Evolutionary conservation across 2,329 filamentous ascomycete genomes (phyloP).

Genomic region (Clonostachys solani): DNA sequence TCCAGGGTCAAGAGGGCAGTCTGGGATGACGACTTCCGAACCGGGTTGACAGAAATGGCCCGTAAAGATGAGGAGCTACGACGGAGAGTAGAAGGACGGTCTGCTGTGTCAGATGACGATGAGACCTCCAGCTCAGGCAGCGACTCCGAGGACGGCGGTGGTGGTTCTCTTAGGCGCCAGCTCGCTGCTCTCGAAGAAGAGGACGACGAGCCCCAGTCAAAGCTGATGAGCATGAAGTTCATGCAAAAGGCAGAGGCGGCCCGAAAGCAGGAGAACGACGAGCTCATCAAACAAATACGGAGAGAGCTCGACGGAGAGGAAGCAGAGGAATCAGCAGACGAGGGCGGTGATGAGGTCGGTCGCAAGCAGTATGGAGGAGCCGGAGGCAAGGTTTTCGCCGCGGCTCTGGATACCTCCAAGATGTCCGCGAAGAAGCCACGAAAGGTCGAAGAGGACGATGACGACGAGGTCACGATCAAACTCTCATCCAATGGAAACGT

Average conservation of each 20-base stretch:
- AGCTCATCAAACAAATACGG: slow-evolving; percentile 64
- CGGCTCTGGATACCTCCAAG: slow-evolving; percentile 19
- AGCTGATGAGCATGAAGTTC: slow-evolving; percentile 82
- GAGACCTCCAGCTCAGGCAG: slow-evolving; percentile 38
- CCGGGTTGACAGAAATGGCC: slow-evolving; percentile 76
- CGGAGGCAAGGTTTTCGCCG: slow-evolving; percentile 20
- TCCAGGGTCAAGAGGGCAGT: slow-evolving; percentile 74
- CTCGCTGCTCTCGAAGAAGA: slow-evolving; percentile 35
- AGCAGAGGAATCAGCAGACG: slow-evolving; percentile 43
- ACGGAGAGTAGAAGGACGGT: slow-evolving; percentile 71
- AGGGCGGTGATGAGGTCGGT: slow-evolving; percentile 57
- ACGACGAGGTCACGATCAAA: slow-evolving; percentile 19
- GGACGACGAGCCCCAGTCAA: slow-evolving; percentile 54
- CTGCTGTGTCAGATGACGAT: slow-evolving; percentile 28
- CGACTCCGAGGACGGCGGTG: slow-evolving; percentile 55
- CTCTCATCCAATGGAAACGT: slow-evolving; percentile 8
- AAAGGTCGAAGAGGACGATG: slow-evolving; percentile 14
- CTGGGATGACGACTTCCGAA: slow-evolving; percentile 85
- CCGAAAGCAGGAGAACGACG: slow-evolving; percentile 76
- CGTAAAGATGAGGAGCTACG: slow-evolving; percentile 78
- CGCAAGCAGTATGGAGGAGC: slow-evolving; percentile 63
- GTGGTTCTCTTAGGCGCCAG: slow-evolving; percentile 43
- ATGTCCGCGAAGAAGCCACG: slow-evolving; percentile 19
- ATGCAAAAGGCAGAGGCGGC: slow-evolving; percentile 86
- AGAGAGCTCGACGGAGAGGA: slow-evolving; percentile 65